A percentile compares a stretch with the other conserved stretches of the same genome.
Evolutionary conservation across 306 rosid species (phyloP).

Genomic region (Arachis stenosperma): DNA sequence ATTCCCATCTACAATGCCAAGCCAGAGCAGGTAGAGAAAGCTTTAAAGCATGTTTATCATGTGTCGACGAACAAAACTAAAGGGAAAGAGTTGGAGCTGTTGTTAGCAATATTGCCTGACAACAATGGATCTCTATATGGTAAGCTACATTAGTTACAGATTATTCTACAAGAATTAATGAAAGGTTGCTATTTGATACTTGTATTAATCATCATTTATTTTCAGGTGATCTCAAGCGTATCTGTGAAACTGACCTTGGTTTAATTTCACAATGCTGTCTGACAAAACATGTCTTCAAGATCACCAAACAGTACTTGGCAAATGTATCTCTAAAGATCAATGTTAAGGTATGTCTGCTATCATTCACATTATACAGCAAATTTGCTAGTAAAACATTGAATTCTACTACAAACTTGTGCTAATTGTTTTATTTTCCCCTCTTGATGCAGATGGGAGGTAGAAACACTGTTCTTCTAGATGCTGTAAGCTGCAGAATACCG

Average conservation of each 20-base stretch:
- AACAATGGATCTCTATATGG: slow-evolving; percentile 90
- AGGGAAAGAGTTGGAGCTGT: slow-evolving; percentile 86
- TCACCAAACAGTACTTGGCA: slow-evolving; percentile 88
- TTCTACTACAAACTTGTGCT: slow-evolving; percentile 1
- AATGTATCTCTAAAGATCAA: slow-evolving; percentile 92
- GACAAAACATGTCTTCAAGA: slow-evolving; percentile 88
- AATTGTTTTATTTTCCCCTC: slow-evolving; percentile 1
- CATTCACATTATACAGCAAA: slow-evolving; percentile 10
- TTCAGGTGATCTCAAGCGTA: slow-evolving; percentile 91
- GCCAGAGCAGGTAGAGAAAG: slow-evolving; percentile 91
- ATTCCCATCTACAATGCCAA: slow-evolving; percentile 84
- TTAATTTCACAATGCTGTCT: slow-evolving; percentile 91
- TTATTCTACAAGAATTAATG: not conserved
- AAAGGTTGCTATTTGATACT: not conserved
- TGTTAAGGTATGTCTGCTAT: slow-evolving; percentile 68
- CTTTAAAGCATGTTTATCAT: slow-evolving; percentile 85
- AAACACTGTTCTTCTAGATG: slow-evolving; percentile 93
- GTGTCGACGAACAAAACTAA: slow-evolving; percentile 78
- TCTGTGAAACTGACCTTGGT: slow-evolving; percentile 94
- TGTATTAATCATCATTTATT: slow-evolving; percentile 11
- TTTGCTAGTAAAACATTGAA: slow-evolving; percentile 16
- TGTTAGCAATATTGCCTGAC: slow-evolving; percentile 89
- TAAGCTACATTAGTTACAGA: slow-evolving; percentile 28
- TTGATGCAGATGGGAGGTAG: slow-evolving; percentile 89
- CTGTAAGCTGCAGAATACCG: slow-evolving; percentile 93